A percentile compares a stretch with the other conserved stretches of the same genome.
These are phyloP conservation scores for Tylopilus felleus DNA, from an alignment of 768 basidiomycete genomes.

Conservation along the genomic window DNA sequence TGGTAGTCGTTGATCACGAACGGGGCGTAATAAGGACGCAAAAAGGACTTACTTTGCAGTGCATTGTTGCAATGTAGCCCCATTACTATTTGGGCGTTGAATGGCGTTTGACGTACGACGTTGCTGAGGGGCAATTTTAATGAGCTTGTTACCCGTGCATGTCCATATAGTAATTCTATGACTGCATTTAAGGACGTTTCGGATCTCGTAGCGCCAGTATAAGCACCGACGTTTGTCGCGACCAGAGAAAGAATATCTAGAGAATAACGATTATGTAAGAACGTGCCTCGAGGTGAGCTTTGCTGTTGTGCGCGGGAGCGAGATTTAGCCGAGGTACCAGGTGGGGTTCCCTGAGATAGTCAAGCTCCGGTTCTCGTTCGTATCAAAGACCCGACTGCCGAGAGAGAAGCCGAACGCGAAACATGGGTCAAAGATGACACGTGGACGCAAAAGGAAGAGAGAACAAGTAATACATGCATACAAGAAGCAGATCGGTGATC, in stretches of 20 bases:
- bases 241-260: background rate
- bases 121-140: background rate
- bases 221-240: background rate
- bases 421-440: background rate
- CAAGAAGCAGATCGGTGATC: constrained; percentile 8
- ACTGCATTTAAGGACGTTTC: background rate
- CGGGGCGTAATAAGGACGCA: background rate
- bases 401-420: constrained; percentile 1
- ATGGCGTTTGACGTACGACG: background rate
- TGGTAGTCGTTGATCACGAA: background rate
- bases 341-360: background rate
- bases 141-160: background rate
- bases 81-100: background rate
- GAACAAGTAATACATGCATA: background rate
- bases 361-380: constrained; percentile 4
- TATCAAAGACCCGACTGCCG: constrained; percentile 6
- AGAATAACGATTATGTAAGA: constrained; percentile 6
- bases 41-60: background rate
- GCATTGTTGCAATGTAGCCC: background rate
- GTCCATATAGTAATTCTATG: background rate
- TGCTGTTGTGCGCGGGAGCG: constrained; percentile 4
- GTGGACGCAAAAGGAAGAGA: constrained; percentile 1
- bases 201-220: constrained; percentile 7
- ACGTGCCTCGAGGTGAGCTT: background rate
- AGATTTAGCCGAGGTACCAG: constrained; percentile 10